Percentiles rank a stretch among this genome's conserved stretches.
Conservation (phyloP, 768 basidiomycete genomes). For the Heimioporus sp. region DNA sequence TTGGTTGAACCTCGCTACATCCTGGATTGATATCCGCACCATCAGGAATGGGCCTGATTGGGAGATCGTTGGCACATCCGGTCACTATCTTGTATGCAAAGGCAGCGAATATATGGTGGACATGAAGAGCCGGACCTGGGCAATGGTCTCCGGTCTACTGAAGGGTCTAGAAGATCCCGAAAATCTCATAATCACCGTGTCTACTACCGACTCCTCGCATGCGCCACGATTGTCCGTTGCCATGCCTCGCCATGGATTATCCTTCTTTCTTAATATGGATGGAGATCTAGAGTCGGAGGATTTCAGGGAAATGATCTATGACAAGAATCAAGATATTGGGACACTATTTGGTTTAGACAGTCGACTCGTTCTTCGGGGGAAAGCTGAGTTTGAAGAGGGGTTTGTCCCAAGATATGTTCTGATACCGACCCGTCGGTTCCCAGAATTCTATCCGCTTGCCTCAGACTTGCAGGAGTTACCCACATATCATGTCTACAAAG, state of each 20-base stretch:
- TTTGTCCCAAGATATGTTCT: neutral
- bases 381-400: neutral
- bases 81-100: neutral
- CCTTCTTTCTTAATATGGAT: neutral
- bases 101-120: constrained; percentile 10
- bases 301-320: neutral
- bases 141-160: constrained; percentile 15
- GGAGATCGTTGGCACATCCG: constrained; percentile 5
- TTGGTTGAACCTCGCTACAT: constrained; percentile 17
- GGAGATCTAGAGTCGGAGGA: neutral
- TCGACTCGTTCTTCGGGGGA: neutral
- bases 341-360: neutral
- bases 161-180: neutral
- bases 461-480: no score
- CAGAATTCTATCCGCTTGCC: no score
- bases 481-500: neutral
- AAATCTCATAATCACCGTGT: constrained; percentile 14
- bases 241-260: neutral
- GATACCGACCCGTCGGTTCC: no score
- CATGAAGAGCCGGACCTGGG: constrained; percentile 15
- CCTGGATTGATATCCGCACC: neutral
- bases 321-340: neutral
- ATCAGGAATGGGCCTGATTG: constrained; percentile 1
- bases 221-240: neutral
- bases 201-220: no score